Conservation (phyloP, 2,329 filamentous ascomycete genomes). For the Apiospora pterosperma region DNA sequence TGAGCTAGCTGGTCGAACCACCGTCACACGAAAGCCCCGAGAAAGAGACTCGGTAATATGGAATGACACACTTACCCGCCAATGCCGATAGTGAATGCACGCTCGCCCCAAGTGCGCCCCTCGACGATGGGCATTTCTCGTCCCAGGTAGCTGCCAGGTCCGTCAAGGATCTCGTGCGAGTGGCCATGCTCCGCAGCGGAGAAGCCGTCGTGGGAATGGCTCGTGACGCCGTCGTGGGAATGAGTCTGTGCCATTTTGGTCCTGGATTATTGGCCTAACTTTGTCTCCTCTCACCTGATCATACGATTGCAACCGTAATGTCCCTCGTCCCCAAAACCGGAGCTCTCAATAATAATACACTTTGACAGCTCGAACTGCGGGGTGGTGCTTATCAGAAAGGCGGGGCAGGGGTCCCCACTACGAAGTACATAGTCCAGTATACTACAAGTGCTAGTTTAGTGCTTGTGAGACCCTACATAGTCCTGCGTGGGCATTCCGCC, state of each 20-base stretch:
- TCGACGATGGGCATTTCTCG: slow-evolving; percentile 93
- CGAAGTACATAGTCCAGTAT: background rate
- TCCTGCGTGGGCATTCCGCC: background rate
- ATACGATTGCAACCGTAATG: background rate
- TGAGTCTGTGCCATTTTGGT: slow-evolving; percentile 40
- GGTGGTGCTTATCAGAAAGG: background rate
- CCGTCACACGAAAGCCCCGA: no score
- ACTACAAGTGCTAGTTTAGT: background rate
- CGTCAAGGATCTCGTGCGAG: slow-evolving; percentile 91
- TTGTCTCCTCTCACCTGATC: background rate
- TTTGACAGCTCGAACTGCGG: background rate
- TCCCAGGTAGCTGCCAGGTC: slow-evolving; percentile 83
- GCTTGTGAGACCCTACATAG: background rate
- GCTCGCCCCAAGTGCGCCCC: slow-evolving; percentile 80
- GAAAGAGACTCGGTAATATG: background rate
- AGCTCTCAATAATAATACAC: background rate
- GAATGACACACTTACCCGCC: slow-evolving; percentile 65
- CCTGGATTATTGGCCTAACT: background rate
- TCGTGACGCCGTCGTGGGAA: slow-evolving; percentile 53
- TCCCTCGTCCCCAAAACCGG: background rate
- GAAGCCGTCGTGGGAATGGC: slow-evolving; percentile 48
- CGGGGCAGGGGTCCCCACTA: background rate
- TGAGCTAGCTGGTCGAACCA: no score
- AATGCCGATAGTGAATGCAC: slow-evolving; percentile 96
- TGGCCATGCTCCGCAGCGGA: slow-evolving; percentile 79